Conservation (phyloP, 495 filamentous ascomycete genomes). For the Xylaria bambusicola region DNA sequence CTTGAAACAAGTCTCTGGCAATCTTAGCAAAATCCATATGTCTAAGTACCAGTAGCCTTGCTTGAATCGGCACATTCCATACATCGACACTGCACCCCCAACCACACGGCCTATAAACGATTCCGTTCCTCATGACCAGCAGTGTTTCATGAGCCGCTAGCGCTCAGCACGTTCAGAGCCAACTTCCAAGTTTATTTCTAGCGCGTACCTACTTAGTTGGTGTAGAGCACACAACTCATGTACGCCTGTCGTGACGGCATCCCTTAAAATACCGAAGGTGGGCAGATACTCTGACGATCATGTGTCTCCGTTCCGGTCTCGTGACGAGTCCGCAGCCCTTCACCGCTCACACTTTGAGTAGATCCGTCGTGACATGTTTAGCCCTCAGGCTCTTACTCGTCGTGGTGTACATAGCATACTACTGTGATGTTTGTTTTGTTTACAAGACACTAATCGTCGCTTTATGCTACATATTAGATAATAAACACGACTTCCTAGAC, state of each 20-base stretch:
- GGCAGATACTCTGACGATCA: conserved; percentile 3
- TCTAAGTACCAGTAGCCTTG: too few relatives aligned
- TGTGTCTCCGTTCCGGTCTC: conserved; percentile 1
- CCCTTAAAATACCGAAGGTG: too few relatives aligned
- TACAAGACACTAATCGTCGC: too few relatives aligned
- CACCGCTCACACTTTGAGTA: conserved; percentile 11
- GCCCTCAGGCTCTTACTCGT: too few relatives aligned
- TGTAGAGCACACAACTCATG: neutral
- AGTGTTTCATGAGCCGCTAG: conserved; percentile 15
- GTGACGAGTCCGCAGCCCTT: neutral
- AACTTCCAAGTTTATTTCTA: too few relatives aligned
- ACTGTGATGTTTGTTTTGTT: conserved; percentile 3
- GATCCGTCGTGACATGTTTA: neutral
- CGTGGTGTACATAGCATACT: too few relatives aligned
- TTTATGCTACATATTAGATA: too few relatives aligned
- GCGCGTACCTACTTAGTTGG: too few relatives aligned
- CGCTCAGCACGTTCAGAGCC: neutral
- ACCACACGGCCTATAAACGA: too few relatives aligned
- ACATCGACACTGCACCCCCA: neutral
- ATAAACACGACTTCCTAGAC: too few relatives aligned
- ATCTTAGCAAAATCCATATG: neutral
- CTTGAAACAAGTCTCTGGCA: neutral
- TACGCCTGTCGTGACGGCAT: too few relatives aligned
- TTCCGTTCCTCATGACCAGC: neutral
- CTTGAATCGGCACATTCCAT: conserved; percentile 7